These are phyloP conservation scores for Russula griseocarnosa DNA, from an alignment of 768 basidiomycete species.

Conservation along the genomic window DNA sequence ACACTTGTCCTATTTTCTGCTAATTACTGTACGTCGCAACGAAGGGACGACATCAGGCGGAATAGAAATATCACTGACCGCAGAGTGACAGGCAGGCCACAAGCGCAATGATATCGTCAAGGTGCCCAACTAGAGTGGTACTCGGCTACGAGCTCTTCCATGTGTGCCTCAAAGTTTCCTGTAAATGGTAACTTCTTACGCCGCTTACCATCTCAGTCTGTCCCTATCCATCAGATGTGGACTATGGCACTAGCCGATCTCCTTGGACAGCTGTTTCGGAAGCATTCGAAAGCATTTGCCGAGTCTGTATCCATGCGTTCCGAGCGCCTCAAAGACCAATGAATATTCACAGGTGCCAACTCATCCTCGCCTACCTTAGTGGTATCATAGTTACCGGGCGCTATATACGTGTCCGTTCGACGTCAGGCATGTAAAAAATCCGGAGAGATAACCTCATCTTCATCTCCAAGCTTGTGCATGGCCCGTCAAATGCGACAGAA, in stretches of 20 bases:
- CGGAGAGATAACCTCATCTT: too few relatives aligned
- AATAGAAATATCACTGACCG: neutral
- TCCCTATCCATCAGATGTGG: constrained; percentile 16
- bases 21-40: constrained; percentile 11
- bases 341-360: constrained; percentile 5
- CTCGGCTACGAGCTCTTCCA: constrained; percentile 9
- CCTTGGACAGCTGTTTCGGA: constrained; percentile 10
- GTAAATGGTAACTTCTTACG: constrained; percentile 17
- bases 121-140: neutral
- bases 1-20: neutral
- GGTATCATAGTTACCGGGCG: constrained; percentile 25
- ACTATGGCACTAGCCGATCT: constrained; percentile 1
- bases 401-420: neutral
- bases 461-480: neutral
- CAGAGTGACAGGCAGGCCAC: neutral
- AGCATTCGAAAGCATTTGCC: neutral
- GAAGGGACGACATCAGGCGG: constrained; percentile 5
- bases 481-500: constrained; percentile 8
- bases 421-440: too few relatives aligned
- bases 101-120: constrained; percentile 18
- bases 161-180: constrained; percentile 13
- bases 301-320: neutral
- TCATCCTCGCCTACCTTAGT: constrained; percentile 7
- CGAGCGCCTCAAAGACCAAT: constrained; percentile 25
- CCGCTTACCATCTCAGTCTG: constrained; percentile 12